A percentile compares a stretch with the other conserved stretches of the same genome.
Evolutionary conservation across 345 rosid species (phyloP).

Genomic region (Eutrema japonicum): DNA sequence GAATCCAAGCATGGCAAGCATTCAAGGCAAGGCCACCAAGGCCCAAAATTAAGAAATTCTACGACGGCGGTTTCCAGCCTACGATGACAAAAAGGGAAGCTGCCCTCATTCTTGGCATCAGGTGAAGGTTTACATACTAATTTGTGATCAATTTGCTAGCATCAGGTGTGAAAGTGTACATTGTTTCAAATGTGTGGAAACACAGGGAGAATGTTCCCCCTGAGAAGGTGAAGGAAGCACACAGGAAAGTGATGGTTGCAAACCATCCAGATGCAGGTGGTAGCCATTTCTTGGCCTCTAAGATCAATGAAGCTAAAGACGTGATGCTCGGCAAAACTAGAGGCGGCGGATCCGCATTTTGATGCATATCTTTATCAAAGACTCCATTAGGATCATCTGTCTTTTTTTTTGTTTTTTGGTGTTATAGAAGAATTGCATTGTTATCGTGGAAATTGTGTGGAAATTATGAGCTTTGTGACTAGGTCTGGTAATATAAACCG

Average conservation of each 20-base stretch:
- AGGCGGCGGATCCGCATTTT: slow-evolving; percentile 73
- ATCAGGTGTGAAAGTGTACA: not conserved
- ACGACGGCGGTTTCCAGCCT: slow-evolving; percentile 79
- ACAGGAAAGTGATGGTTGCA: slow-evolving; percentile 89
- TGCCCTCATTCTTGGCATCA: slow-evolving; percentile 74
- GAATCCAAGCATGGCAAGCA: slow-evolving; percentile 91
- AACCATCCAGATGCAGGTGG: slow-evolving; percentile 96
- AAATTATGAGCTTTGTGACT: slow-evolving; percentile 11
- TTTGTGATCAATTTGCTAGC: slow-evolving; percentile 14
- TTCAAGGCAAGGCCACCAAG: slow-evolving; percentile 68
- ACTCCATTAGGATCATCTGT: slow-evolving; percentile 10
- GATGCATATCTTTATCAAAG: slow-evolving; percentile 24
- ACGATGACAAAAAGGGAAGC: slow-evolving; percentile 83
- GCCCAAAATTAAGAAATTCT: slow-evolving; percentile 61
- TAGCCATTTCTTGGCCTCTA: slow-evolving; percentile 91
- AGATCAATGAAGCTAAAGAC: slow-evolving; percentile 88
- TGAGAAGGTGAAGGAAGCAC: slow-evolving; percentile 87
- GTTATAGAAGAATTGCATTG: slow-evolving; percentile 27
- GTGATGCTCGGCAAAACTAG: slow-evolving; percentile 77
- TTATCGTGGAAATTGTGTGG: not conserved
- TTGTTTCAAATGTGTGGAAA: not conserved
- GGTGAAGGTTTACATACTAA: slow-evolving; percentile 38
- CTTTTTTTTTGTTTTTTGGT: not conserved
- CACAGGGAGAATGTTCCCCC: slow-evolving; percentile 66
- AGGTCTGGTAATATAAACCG: too few relatives aligned